These are phyloP conservation scores for Xylaria hypoxylon DNA, from an alignment of 2,329 filamentous ascomycete genomes.

Conservation along the genomic window DNA sequence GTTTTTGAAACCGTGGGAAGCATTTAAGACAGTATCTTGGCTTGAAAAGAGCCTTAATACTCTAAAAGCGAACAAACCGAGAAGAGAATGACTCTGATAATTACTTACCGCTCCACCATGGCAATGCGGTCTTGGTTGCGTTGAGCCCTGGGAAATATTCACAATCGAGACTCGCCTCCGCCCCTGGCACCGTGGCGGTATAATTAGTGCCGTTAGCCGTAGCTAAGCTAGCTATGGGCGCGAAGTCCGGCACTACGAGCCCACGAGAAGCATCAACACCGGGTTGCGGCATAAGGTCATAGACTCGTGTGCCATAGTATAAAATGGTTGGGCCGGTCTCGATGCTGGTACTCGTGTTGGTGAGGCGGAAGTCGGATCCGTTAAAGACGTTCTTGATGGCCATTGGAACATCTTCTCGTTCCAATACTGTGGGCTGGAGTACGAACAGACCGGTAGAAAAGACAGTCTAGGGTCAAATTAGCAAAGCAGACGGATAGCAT, in stretches of 20 bases:
- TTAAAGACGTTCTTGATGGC: conserved; percentile 21
- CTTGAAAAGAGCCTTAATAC: too few species aligned
- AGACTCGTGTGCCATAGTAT: conserved; percentile 33
- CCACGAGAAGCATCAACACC: conserved; percentile 28
- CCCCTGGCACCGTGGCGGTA: conserved; percentile 28
- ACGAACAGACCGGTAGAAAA: conserved; percentile 35
- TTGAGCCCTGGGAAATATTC: conserved; percentile 28
- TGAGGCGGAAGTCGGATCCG: conserved; percentile 32
- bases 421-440: conserved; percentile 24
- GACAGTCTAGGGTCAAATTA: conserved; percentile 22
- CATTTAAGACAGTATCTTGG: too few species aligned
- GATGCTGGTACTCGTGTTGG: conserved; percentile 27
- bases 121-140: conserved; percentile 21
- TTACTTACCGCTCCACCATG: conserved; percentile 26
- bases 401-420: conserved; percentile 10
- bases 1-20: too few species aligned
- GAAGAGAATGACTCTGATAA: too few species aligned
- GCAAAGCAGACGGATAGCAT: not conserved
- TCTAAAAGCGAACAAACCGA: too few species aligned
- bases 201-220: conserved; percentile 20
- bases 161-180: conserved; percentile 26
- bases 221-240: not conserved
- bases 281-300: conserved; percentile 18
- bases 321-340: conserved; percentile 21
- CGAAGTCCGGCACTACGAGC: conserved; percentile 32